A percentile compares a stretch with the other conserved stretches of the same genome.
These are phyloP conservation scores for Colletotrichum truncatum DNA, from an alignment of 2,329 filamentous ascomycete species.

Conservation along the genomic window DNA sequence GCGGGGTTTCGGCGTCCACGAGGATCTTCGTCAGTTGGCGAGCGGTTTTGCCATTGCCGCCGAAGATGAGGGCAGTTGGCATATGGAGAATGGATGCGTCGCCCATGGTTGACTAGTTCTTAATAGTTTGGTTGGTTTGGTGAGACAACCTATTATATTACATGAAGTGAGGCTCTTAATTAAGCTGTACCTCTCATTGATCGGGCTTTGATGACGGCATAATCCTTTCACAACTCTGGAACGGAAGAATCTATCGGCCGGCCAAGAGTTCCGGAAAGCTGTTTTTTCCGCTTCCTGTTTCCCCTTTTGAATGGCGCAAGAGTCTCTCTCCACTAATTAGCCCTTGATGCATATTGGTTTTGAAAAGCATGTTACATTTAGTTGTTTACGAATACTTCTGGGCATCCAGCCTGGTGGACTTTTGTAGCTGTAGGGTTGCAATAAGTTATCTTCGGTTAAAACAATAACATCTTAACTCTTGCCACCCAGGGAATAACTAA, in stretches of 20 bases:
- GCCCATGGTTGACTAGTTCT: slow-evolving; percentile 17
- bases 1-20: slow-evolving; percentile 18
- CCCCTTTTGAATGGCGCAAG: neutral
- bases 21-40: slow-evolving; percentile 35
- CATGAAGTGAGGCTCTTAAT: neutral
- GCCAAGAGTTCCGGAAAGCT: neutral
- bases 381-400: too few relatives aligned
- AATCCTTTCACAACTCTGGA: slow-evolving; percentile 1
- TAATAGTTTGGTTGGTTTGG: neutral
- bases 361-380: neutral
- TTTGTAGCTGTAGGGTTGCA: too few relatives aligned
- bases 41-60: slow-evolving; percentile 38
- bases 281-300: neutral
- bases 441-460: too few relatives aligned
- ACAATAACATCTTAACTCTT: too few relatives aligned
- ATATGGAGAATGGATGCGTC: slow-evolving; percentile 32
- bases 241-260: slow-evolving; percentile 7
- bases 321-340: neutral
- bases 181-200: neutral
- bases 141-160: neutral
- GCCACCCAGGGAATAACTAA: too few relatives aligned
- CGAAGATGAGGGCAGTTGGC: slow-evolving; percentile 37
- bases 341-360: neutral
- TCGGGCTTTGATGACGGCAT: slow-evolving; percentile 19
- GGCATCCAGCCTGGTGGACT: too few relatives aligned